phyloP scores from a whole-genome alignment of 2,329 filamentous ascomycete genomes.

The Ceratocystis eucalypticola region DNA sequence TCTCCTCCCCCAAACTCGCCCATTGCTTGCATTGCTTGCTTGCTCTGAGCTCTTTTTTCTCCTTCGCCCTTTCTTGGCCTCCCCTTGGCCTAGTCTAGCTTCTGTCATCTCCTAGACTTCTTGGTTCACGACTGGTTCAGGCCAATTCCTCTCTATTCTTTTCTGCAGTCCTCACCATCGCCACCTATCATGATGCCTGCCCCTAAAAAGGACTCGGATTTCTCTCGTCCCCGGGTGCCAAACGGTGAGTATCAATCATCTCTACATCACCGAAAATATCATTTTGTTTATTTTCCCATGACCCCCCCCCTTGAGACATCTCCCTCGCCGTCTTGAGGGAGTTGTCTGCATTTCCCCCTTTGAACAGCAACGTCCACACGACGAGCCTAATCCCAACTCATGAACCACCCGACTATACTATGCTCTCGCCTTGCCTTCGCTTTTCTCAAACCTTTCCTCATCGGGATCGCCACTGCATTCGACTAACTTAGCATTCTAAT shows the following conservation, averaged over 20 bases:
- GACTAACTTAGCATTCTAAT: slow-evolving; percentile 10
- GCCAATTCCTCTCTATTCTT: slow-evolving; percentile 7
- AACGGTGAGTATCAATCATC: slow-evolving; percentile 26
- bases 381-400: too few relatives aligned
- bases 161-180: slow-evolving; percentile 9
- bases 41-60: neutral
- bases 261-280: slow-evolving; percentile 13
- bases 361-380: neutral
- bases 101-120: slow-evolving; percentile 7
- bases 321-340: neutral
- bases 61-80: neutral
- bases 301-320: neutral
- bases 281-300: neutral
- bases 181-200: slow-evolving; percentile 26
- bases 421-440: neutral
- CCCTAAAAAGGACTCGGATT: slow-evolving; percentile 29
- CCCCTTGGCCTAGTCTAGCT: neutral
- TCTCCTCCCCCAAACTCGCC: slow-evolving; percentile 8
- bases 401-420: neutral
- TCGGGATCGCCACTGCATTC: slow-evolving; percentile 4
- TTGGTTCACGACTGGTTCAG: neutral
- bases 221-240: slow-evolving; percentile 24
- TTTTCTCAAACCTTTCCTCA: too few relatives aligned
- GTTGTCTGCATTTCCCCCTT: neutral
- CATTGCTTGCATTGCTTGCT: slow-evolving; percentile 14